Base-by-base conservation (phyloP, 768 basidiomycete species). In the Hericium erinaceus region DNA sequence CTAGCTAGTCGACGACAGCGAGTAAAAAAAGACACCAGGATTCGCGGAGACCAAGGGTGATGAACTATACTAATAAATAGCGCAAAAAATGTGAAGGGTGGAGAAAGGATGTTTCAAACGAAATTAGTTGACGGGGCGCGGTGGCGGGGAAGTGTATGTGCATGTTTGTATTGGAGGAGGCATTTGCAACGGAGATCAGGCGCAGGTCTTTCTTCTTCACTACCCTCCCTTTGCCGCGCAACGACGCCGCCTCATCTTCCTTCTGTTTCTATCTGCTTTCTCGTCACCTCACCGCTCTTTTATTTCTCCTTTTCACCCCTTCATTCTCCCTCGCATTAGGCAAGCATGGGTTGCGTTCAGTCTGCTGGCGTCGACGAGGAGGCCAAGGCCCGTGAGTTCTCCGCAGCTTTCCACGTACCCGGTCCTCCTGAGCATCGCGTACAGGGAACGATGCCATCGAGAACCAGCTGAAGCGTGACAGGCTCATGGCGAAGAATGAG, bases 361-460 rank as follows among this genome's bases (percentile, higher is more conserved):
- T 85, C 84, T 52, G 73, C 85, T 11, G 78, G 77, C 58, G 73
- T 85, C 64, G 87, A 91, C 69, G 85, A 84, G 65, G 87, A 87
- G 75, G 89, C 89, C 56, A 90, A 87, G 73, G 87, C 87, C 67
- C 84, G 87, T 89, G 60, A 74, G 86, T 85, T 53, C 51, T 41
- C 33, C 55, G 55, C 28, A 48, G 51, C 40, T 40, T 51, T 24
- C 33, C 56, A 52, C 38, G 48, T 39, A 12, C 22, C 44, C 40
- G 37, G 49, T 28, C 33, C 10, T 26, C 57, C 28, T 49, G 39
- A 48, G 53, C 13, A 28, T 56, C 33, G 44, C 52, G n/a, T 12
- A 6, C 60, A 92, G 90, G 91, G 68, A 93, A 93, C 67, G 92
- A 94, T 66, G 91, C 89, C 77, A 95, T 95, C 63, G 93, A 95